Evolutionary conservation across 148 eudicot species (phyloP).

Genomic region (Chenopodium suecicum): DNA sequence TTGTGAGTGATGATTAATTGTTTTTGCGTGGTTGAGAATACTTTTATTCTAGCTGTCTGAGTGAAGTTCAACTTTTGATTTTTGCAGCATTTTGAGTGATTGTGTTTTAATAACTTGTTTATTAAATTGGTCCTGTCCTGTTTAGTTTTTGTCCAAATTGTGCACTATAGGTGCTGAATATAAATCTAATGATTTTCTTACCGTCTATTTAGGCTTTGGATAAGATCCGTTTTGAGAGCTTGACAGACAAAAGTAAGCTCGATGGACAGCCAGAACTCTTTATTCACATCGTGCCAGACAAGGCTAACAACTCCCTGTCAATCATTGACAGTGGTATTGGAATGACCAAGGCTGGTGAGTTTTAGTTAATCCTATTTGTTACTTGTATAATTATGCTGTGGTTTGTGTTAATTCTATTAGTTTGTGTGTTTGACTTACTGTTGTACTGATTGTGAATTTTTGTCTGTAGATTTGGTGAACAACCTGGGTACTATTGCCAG

Average conservation of each 20-base stretch:
- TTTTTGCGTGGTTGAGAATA: too few relatives aligned
- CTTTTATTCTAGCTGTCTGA: too few relatives aligned
- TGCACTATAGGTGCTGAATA: not conserved
- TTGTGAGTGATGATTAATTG: too few relatives aligned
- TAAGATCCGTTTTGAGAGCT: constrained; percentile 62
- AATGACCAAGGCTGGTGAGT: constrained; percentile 76
- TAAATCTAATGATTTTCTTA: not conserved
- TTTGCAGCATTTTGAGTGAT: too few relatives aligned
- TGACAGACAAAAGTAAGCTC: constrained; percentile 73
- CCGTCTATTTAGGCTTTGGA: constrained; percentile 44
- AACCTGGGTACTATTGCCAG: constrained; percentile 76
- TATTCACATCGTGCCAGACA: constrained; percentile 67
- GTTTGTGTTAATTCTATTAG: not conserved
- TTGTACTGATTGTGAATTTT: not conserved
- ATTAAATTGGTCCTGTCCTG: too few relatives aligned
- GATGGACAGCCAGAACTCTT: constrained; percentile 70
- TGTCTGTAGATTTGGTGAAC: constrained; percentile 66
- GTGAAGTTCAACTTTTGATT: too few relatives aligned
- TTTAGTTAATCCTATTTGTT: not conserved
- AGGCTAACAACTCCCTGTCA: constrained; percentile 55
- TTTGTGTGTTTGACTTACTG: not conserved
- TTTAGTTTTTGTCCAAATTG: too few relatives aligned
- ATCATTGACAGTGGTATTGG: constrained; percentile 82
- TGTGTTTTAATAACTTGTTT: too few relatives aligned
- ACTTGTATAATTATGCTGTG: not conserved